These are phyloP conservation scores for Botrytis fabae DNA, from an alignment of 2,329 filamentous ascomycete species.

Conservation along the genomic window DNA sequence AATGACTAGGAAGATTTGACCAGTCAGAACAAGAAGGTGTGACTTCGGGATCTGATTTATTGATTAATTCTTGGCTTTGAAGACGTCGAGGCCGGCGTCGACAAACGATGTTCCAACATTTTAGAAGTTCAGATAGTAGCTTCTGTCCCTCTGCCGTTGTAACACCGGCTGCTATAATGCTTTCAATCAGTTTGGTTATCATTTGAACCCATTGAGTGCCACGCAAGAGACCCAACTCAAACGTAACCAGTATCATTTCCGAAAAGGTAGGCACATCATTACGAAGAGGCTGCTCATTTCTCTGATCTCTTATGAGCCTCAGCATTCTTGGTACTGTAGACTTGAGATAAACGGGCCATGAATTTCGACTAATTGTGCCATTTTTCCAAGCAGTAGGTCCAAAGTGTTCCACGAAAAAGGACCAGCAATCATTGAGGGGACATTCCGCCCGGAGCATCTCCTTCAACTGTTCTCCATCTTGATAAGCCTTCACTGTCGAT, in stretches of 20 bases:
- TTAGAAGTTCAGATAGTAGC: slow-evolving; percentile 36
- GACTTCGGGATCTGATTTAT: background rate
- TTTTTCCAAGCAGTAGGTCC: slow-evolving; percentile 32
- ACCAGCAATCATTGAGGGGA: slow-evolving; percentile 35
- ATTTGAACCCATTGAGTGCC: slow-evolving; percentile 36
- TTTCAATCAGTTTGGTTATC: slow-evolving; percentile 31
- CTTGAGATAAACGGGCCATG: slow-evolving; percentile 30
- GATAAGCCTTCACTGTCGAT: slow-evolving; percentile 34
- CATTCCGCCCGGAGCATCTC: slow-evolving; percentile 33
- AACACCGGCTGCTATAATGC: slow-evolving; percentile 22
- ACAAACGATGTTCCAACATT: slow-evolving; percentile 39
- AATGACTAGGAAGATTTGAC: slow-evolving; percentile 29
- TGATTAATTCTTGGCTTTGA: background rate
- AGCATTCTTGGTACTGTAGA: slow-evolving; percentile 29
- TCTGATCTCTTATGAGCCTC: slow-evolving; percentile 31
- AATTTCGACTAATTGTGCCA: slow-evolving; percentile 22
- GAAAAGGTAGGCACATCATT: slow-evolving; percentile 34
- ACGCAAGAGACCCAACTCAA: slow-evolving; percentile 33
- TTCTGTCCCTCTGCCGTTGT: slow-evolving; percentile 22
- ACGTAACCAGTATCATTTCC: slow-evolving; percentile 35
- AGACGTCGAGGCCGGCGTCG: slow-evolving; percentile 23
- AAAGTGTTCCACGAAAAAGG: slow-evolving; percentile 40
- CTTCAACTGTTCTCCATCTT: slow-evolving; percentile 34
- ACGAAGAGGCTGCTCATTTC: slow-evolving; percentile 29
- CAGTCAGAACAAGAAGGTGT: slow-evolving; percentile 31